Conservation (phyloP, 2,329 filamentous ascomycete species). For the Dryadomyces quercivorus region DNA sequence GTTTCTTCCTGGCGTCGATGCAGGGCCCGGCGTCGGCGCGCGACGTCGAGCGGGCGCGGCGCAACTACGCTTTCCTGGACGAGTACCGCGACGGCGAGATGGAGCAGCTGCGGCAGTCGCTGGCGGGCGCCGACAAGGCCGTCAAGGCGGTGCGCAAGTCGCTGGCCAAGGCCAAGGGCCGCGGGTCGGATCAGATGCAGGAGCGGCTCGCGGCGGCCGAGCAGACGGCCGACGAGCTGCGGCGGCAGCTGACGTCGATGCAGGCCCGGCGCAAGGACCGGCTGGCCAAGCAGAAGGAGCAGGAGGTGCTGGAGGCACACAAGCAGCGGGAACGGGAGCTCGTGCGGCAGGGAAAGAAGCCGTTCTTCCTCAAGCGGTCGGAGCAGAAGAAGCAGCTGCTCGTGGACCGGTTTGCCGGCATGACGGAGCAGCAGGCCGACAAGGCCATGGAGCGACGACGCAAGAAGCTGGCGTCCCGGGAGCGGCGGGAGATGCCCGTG, state of each 20-base stretch:
- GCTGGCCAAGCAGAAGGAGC: conserved; percentile 55
- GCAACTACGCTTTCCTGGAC: conserved; percentile 78
- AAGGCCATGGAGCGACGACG: conserved; percentile 73
- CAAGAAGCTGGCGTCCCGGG: conserved; percentile 80
- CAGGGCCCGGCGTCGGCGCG: conserved; percentile 19
- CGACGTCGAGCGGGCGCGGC: conserved; percentile 48
- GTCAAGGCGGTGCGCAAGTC: conserved; percentile 7
- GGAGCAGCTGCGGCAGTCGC: conserved; percentile 53
- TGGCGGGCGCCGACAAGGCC: conserved; percentile 47
- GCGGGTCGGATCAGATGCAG: neutral
- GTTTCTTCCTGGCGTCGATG: conserved; percentile 62
- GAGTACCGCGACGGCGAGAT: conserved; percentile 82
- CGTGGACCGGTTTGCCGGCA: conserved; percentile 63
- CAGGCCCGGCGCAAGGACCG: conserved; percentile 64
- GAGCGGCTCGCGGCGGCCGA: conserved; percentile 5
- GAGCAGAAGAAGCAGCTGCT: conserved; percentile 83
- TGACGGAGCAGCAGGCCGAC: conserved; percentile 79
- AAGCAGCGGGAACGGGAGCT: conserved; percentile 72
- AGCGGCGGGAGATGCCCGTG: conserved; percentile 64
- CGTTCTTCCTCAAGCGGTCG: conserved; percentile 85
- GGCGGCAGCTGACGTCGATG: conserved; percentile 64
- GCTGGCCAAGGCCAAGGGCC: conserved; percentile 9
- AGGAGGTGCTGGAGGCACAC: conserved; percentile 61
- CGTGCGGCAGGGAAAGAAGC: conserved; percentile 78
- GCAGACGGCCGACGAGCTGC: conserved; percentile 52